Percentiles rank a stretch among this genome's conserved stretches.
These are phyloP conservation scores for Bacidia rubella DNA, from an alignment of 495 filamentous ascomycete species.

Conservation along the genomic window DNA sequence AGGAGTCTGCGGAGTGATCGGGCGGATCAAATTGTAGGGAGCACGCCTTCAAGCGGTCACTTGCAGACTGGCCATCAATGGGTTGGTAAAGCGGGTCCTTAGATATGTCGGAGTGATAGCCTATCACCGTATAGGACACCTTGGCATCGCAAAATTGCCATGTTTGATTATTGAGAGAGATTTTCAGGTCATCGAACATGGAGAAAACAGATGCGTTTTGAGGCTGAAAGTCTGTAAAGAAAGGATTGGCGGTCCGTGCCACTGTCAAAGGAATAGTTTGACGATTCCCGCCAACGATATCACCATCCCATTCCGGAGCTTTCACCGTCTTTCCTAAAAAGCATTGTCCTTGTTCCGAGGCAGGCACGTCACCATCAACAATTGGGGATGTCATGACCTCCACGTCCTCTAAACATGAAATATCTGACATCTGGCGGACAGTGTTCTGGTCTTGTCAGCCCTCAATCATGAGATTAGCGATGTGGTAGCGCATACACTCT, in stretches of 20 bases:
- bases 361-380: background rate
- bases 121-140: background rate
- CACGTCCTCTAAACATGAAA: background rate
- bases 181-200: background rate
- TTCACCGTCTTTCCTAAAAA: background rate
- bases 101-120: background rate
- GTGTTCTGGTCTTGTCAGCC: no score
- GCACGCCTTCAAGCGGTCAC: background rate
- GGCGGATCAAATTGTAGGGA: background rate
- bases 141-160: background rate
- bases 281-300: background rate
- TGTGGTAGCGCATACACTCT: no score
- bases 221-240: constrained; percentile 1
- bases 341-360: background rate
- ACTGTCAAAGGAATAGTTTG: background rate
- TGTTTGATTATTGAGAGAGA: background rate
- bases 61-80: background rate
- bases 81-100: background rate
- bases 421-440: background rate
- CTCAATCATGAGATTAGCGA: no score
- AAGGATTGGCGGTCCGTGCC: background rate
- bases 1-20: background rate
- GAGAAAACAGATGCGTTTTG: constrained; percentile 1
- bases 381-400: background rate
- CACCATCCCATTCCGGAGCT: background rate